phyloP scores from a whole-genome alignment of 225 moss, liverwort and hornwort species.

The Ulota crispa region DNA sequence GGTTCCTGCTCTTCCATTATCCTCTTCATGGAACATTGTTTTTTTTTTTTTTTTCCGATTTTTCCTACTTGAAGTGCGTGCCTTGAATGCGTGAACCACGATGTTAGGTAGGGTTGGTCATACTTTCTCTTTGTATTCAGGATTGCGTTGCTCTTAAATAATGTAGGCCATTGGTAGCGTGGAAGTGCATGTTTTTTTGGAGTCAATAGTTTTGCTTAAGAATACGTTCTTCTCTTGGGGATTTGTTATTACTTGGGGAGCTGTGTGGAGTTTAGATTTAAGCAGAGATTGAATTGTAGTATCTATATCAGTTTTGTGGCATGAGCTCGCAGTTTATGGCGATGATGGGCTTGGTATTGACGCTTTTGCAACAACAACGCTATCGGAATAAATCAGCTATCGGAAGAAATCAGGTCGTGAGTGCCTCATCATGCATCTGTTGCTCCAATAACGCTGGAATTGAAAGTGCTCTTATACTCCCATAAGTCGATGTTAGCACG shows the following conservation, averaged over 20 bases:
- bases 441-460: slow-evolving; percentile 4
- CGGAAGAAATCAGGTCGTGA: background rate
- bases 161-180: background rate
- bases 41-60: background rate
- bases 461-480: background rate
- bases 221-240: background rate
- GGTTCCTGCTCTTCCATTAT: slow-evolving; percentile 20
- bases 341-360: background rate
- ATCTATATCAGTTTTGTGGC: background rate
- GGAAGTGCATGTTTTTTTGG: background rate
- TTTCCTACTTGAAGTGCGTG: background rate
- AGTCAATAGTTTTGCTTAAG: background rate
- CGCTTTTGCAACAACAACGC: background rate
- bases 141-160: background rate
- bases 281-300: background rate
- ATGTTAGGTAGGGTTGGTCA: background rate
- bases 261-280: background rate
- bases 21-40: background rate
- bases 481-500: background rate
- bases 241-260: background rate
- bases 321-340: background rate
- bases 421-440: background rate
- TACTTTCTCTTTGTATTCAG: background rate
- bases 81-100: background rate
- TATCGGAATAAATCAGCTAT: background rate